Base-by-base conservation (phyloP, 257 asterid genomes). In the Solanum chmielewskii region DNA sequence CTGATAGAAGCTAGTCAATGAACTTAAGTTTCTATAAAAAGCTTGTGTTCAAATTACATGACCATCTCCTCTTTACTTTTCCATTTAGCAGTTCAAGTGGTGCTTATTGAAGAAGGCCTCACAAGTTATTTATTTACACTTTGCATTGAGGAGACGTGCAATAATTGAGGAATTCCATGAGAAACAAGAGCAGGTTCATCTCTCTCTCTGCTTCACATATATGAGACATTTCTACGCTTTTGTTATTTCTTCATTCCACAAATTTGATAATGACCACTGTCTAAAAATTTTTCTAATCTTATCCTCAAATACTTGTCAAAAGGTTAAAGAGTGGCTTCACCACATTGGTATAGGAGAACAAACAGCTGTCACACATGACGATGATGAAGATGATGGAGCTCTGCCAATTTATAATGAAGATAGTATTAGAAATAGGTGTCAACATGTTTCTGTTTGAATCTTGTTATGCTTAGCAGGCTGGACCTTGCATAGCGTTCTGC, bases 311-410 rank as follows among this genome's bases (percentile, higher is more conserved):
- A 33, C 68, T 80, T 80, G 44, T 49, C 44, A 29, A 49, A 88
- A 96, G 99, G 97, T 95, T 73, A 94, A 91, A 90, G 99, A 96
- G 88, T 96, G 98, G 95, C 94, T 96, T 89, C 98, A 95, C 27
- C 87, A 90, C 92, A 86, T 95, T 83, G 98, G 99, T 88, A 91
- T 94, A 87, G 95, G 95, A 82, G 99, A 96, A 90, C 96, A 96
- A 86, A 90, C 95, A 89, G 88, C 97, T 73, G 91, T 93, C 59
- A 90, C 90, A 78, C 97, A 91, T 86, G 98, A 94, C 88, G 97
- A 94, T 86, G 98, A 95, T 87, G 98, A 94, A 83, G 98, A 95
- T 91, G 98, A 92, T 87, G 98, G 95, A 91, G 94, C 96, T 89
- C 84, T 92, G 91, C 96, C 95, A 59, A 76, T 92, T 86, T 90